Conservation (phyloP, 2,329 filamentous ascomycete species). For the Ploettnerulaceae sp. region DNA sequence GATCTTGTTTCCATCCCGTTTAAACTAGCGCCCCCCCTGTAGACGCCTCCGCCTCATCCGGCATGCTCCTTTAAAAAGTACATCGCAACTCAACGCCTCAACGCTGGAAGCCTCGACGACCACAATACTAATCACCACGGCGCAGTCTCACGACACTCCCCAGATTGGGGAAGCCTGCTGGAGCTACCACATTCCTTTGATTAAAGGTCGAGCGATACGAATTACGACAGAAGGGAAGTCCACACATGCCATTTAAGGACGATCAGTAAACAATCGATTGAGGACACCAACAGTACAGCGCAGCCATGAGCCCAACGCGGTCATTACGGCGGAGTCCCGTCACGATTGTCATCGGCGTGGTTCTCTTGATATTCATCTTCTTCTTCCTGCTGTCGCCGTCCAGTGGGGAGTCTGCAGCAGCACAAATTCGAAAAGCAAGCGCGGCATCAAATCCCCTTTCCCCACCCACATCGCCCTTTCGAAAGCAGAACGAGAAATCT, state of each 20-base stretch:
- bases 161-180: constrained; percentile 15
- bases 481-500: constrained; percentile 54
- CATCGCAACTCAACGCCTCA: background rate
- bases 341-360: constrained; percentile 65
- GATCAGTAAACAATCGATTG: constrained; percentile 20
- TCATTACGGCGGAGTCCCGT: constrained; percentile 73
- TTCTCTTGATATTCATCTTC: constrained; percentile 69
- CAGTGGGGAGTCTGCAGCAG: constrained; percentile 42
- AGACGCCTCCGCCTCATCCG: no score
- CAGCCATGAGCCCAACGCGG: constrained; percentile 57
- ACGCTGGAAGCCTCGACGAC: background rate
- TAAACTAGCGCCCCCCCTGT: no score
- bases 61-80: no score
- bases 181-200: constrained; percentile 4
- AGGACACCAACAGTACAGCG: constrained; percentile 28
- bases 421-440: constrained; percentile 46
- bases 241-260: constrained; percentile 24
- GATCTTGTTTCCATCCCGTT: no score
- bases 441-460: constrained; percentile 66
- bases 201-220: constrained; percentile 3
- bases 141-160: constrained; percentile 25
- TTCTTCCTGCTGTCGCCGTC: constrained; percentile 55
- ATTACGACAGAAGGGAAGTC: constrained; percentile 1
- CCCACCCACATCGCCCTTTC: constrained; percentile 68
- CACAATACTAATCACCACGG: constrained; percentile 41